A percentile compares a stretch with the other conserved stretches of the same genome.
These are phyloP conservation scores for Chaetothyriales sp. DNA, from an alignment of 2,329 filamentous ascomycete species.

Conservation along the genomic window DNA sequence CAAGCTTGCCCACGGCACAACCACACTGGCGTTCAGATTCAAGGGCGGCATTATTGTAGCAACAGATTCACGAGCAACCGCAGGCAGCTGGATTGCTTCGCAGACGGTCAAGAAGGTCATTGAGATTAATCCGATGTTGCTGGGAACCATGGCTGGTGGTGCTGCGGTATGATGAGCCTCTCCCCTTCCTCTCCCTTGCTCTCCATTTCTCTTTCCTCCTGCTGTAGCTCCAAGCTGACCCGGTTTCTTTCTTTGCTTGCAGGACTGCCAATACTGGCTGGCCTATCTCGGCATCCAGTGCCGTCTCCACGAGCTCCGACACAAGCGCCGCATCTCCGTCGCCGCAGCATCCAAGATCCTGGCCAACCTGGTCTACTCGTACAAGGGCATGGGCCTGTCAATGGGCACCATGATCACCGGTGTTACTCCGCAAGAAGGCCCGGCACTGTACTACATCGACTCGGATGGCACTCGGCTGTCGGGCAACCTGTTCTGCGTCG, in stretches of 20 bases:
- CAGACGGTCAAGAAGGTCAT: constrained; percentile 99
- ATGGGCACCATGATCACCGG: constrained; percentile 99
- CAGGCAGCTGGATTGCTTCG: constrained; percentile 97
- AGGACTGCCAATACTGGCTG: constrained; percentile 99
- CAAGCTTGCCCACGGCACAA: constrained; percentile 98
- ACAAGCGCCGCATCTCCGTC: constrained; percentile 97
- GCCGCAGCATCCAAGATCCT: constrained; percentile 97
- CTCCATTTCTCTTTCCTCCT: not conserved
- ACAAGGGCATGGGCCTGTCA: constrained; percentile 96
- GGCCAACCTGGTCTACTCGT: constrained; percentile 92
- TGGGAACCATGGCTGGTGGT: constrained; percentile 97
- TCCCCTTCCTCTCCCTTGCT: not conserved
- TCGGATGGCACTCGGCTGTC: constrained; percentile 83
- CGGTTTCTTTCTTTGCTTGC: constrained; percentile 1
- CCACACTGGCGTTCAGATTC: constrained; percentile 94
- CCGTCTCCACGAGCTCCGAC: constrained; percentile 93
- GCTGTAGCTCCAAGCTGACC: constrained; percentile 11
- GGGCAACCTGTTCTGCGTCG: constrained; percentile 95
- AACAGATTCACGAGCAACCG: constrained; percentile 91
- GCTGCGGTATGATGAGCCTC: constrained; percentile 51
- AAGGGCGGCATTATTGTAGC: constrained; percentile 96
- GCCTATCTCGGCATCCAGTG: constrained; percentile 98
- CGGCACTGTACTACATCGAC: constrained; percentile 98
- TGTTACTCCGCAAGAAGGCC: constrained; percentile 87
- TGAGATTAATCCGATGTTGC: constrained; percentile 84